Evolutionary conservation across 2,329 filamentous ascomycete genomes (phyloP), one percentile per base, ranked within the genome.

Genomic region (Aspergillus eucalypticola): DNA sequence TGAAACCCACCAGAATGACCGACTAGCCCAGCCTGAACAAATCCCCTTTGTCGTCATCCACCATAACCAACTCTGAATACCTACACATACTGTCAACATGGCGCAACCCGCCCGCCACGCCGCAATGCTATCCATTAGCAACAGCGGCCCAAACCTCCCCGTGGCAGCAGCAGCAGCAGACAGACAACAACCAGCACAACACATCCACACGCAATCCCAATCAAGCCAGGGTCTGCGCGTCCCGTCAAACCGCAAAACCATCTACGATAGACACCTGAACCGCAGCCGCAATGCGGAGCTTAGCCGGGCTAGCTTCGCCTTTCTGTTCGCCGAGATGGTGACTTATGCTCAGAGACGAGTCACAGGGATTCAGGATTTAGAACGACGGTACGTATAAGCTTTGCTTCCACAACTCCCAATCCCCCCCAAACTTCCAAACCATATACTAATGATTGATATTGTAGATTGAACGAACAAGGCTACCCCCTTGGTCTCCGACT

Each of bases 261-360:
- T 99, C 81, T 99, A 98, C 82, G 92, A 97, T 82, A 87, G 95
- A 58, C 92, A 96, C 63, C 83, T 98, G 63, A 97, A 97, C 79
- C 90, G 95, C 65, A 90, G 88, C 69, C 91, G 92, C 75, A 91
- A 90, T 69, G 86, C 90, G 60, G 94, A 98, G 82, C 86, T 96
- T 67, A 96, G 92, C 76, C 90, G 96, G 73, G 87, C 95, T 10
- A 92, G 91, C 78, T 98, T 99, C 78, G 94, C 95, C 44, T 98
- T 96, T 77, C 83, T 99, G 60, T 98, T 99, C 75, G 89, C 90
- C 62, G 94, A 97, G 81, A 96, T 98, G 90, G 93, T 99, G 53
- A 89, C 88, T 71, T 98, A 98, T 77, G 94, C 95, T 67, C 95
- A 98, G 76, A 85, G 88, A 71, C 85, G 91, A 63, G 94, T 97